Evolutionary conservation across 1,284 basidiomycete genomes (phyloP).

Genomic region (Rhizoctonia solani): DNA sequence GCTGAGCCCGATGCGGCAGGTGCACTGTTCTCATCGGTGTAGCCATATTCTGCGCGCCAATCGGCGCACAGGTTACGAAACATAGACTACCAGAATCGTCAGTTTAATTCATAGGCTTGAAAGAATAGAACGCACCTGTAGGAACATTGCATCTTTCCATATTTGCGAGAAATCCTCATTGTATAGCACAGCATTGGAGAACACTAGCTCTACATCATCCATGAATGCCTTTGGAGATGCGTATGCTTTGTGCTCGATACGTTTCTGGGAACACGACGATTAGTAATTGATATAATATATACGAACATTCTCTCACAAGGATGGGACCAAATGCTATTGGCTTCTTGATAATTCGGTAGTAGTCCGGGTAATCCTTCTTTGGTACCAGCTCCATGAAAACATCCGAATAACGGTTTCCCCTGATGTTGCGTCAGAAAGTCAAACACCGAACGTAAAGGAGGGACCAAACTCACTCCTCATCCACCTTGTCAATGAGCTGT

Average conservation of each 20-base stretch:
- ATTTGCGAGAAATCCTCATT: constrained; percentile 76
- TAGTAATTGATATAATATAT: not conserved
- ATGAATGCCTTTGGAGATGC: constrained; percentile 69
- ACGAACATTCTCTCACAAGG: constrained; percentile 57
- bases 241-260: constrained; percentile 76
- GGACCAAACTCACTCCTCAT: constrained; percentile 57
- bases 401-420: constrained; percentile 68
- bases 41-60: constrained; percentile 27
- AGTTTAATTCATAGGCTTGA: not conserved
- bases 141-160: constrained; percentile 69
- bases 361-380: constrained; percentile 77
- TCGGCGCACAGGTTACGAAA: constrained; percentile 21
- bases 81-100: constrained; percentile 1
- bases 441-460: not conserved
- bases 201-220: constrained; percentile 85
- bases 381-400: constrained; percentile 86
- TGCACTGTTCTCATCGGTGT: not conserved
- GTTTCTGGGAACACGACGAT: constrained; percentile 57
- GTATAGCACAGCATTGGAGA: constrained; percentile 85
- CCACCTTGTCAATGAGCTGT: constrained; percentile 70
- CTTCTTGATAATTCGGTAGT: constrained; percentile 82
- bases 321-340: constrained; percentile 84
- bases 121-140: constrained; percentile 56
- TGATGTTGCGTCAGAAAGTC: constrained; percentile 11
- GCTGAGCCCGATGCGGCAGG: not conserved